Evolutionary conservation across 176 grass and related monocot species (phyloP).

Genomic region (Cocos nucifera): DNA sequence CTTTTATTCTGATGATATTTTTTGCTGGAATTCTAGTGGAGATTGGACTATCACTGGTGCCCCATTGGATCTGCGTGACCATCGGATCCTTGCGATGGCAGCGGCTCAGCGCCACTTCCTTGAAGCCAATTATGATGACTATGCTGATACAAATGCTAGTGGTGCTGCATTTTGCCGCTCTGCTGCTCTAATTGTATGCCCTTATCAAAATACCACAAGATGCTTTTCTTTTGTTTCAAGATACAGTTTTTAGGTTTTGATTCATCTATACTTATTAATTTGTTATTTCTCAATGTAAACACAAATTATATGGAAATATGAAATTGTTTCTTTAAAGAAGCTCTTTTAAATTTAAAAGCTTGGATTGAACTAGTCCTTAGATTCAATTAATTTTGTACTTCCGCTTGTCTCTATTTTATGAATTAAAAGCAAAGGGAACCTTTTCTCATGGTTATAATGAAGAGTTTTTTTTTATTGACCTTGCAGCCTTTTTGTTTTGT

Average conservation of each 20-base stretch:
- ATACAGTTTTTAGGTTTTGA: conserved; percentile 13
- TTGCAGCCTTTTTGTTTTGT: no score
- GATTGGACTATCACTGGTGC: conserved; percentile 61
- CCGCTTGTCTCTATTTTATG: no score
- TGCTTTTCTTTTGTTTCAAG: no score
- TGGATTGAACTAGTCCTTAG: no score
- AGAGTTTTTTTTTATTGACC: no score
- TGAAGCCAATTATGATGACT: conserved; percentile 87
- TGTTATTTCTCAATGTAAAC: no score
- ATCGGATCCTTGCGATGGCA: conserved; percentile 59
- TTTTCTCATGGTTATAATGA: no score
- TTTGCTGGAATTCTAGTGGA: conserved; percentile 26
- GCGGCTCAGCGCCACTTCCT: conserved; percentile 56
- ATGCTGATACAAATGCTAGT: conserved; percentile 63
- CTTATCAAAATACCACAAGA: not conserved
- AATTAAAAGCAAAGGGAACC: no score
- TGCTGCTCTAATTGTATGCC: conserved; percentile 80
- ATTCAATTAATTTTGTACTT: no score
- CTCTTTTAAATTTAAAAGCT: no score
- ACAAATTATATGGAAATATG: no score
- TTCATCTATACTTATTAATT: not conserved
- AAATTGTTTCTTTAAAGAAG: no score
- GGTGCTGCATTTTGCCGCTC: conserved; percentile 69
- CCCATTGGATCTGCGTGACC: conserved; percentile 50
- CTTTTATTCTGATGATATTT: conserved; percentile 14